Evolutionary conservation across 2,329 filamentous ascomycete species (phyloP), one percentile per base, ranked within the genome.

Genomic region (Elsinoe australis): DNA sequence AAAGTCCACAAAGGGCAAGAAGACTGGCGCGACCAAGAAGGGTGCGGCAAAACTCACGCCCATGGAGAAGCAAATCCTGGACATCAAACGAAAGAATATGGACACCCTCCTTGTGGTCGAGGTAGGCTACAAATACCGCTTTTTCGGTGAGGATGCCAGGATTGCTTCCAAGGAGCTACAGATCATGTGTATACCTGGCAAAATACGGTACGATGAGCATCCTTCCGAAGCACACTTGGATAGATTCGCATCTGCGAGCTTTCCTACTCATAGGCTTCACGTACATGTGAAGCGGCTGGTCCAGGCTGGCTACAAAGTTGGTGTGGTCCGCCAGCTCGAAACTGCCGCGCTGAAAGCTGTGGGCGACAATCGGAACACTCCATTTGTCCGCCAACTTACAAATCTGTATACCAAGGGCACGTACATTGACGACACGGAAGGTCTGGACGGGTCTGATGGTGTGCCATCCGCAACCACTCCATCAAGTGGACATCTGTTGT

Each of bases 371-470:
- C 80, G 87, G 50, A 95, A 95, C 61, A 79, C 88, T 0, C 89
- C 92, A 0, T 98, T 98, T 58, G 79, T 87, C 29, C 81, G 92
- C 28, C 92, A 94, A 59, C 79, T 98, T 58, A 96, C 92, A 12
- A 95, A 94, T 60, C 74, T 98, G 5, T 98, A 98, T 67, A 98
- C 92, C 6, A 98, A 96, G 65, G 92, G 89, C 34, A 98, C 92
- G 2, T 98, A 96, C 58, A 83, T 98, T 49, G 92, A 96, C 60
- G 92, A 98, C 63, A 76, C 86, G 7, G 90, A 92, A 53, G 87
- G 87, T 19, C 67, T 95, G 4, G 83, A 85, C 46, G 57, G 69
- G 49, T 59, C 71, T 59, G 55, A 69, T 53, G 71, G 75, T 31
- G 72, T 76, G 1, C 74, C 80, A 0, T 71, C 76, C 1, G 79